Evolutionary conservation across 805 yeast species (phyloP).

Genomic region (Schwanniomyces vanrijiae): DNA sequence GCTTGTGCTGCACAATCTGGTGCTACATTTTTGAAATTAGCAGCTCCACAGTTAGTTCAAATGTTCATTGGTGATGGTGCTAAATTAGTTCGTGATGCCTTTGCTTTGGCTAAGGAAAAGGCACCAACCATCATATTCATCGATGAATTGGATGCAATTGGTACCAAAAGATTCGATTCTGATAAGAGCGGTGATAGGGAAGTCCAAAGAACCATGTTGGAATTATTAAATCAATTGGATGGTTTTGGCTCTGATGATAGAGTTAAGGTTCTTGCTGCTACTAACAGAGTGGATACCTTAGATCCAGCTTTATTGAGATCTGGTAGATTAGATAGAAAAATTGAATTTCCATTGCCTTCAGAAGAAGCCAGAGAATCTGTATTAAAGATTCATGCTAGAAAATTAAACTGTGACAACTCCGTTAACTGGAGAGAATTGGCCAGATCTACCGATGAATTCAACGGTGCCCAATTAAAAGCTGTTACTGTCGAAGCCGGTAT

Average conservation of each 20-base stretch:
- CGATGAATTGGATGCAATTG: slow-evolving; percentile 49
- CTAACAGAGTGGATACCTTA: slow-evolving; percentile 94
- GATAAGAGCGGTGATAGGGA: slow-evolving; percentile 48
- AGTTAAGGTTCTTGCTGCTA: slow-evolving; percentile 96
- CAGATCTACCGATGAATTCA: slow-evolving; percentile 96
- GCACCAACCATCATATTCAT: slow-evolving; percentile 48
- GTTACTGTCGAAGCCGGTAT: slow-evolving; percentile 99
- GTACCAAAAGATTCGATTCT: slow-evolving; percentile 46
- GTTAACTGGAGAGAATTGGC: slow-evolving; percentile 99
- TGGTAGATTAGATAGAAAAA: slow-evolving; percentile 96
- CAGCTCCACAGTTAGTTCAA: slow-evolving; percentile 48
- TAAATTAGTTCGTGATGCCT: slow-evolving; percentile 45
- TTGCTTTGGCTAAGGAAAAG: slow-evolving; percentile 47
- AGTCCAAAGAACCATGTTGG: slow-evolving; percentile 51
- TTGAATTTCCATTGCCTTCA: slow-evolving; percentile 95
- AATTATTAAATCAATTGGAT: slow-evolving; percentile 58
- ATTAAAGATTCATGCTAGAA: slow-evolving; percentile 94
- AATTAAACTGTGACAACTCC: slow-evolving; percentile 84
- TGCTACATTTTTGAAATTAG: slow-evolving; percentile 44
- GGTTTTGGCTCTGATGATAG: slow-evolving; percentile 97
- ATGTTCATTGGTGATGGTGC: slow-evolving; percentile 51
- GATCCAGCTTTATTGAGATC: slow-evolving; percentile 98
- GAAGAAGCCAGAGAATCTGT: slow-evolving; percentile 98
- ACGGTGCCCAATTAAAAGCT: slow-evolving; percentile 98
- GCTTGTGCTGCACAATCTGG: slow-evolving; percentile 51